These are phyloP conservation scores for Sarocladium kiliense DNA, from an alignment of 2,329 filamentous ascomycete species.

Conservation along the genomic window DNA sequence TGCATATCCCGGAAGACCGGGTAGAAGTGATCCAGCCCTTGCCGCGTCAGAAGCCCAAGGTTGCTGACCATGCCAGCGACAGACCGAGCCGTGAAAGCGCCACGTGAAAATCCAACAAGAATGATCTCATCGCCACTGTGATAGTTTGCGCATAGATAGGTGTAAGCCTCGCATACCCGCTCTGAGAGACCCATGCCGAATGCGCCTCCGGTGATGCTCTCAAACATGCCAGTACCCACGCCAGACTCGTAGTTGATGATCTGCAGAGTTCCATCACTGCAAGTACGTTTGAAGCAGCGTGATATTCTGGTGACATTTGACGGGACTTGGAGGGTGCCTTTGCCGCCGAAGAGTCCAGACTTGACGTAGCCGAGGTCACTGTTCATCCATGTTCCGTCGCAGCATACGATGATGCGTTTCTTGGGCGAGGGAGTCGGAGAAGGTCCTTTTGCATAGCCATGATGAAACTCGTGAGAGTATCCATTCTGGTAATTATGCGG, in stretches of 20 bases:
- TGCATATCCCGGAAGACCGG: constrained; percentile 53
- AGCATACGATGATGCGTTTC: constrained; percentile 47
- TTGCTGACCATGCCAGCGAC: constrained; percentile 10
- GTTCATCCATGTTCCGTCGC: constrained; percentile 51
- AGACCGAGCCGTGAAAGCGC: constrained; percentile 42
- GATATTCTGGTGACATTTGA: constrained; percentile 59
- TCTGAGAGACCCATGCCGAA: constrained; percentile 51
- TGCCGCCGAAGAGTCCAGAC: constrained; percentile 27
- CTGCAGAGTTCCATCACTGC: constrained; percentile 47
- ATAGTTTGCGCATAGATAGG: constrained; percentile 59
- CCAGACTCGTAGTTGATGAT: constrained; percentile 58
- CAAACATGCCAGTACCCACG: constrained; percentile 49
- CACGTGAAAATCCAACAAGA: constrained; percentile 52
- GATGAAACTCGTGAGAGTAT: constrained; percentile 2
- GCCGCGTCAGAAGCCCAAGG: constrained; percentile 19
- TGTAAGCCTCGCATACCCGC: constrained; percentile 38
- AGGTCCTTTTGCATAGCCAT: background rate
- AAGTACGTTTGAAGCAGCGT: constrained; percentile 47
- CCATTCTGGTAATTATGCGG: background rate
- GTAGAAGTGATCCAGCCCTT: constrained; percentile 49
- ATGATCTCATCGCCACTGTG: constrained; percentile 52
- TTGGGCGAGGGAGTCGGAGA: constrained; percentile 9
- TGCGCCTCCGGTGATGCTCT: constrained; percentile 47
- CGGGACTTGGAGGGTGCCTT: constrained; percentile 42
- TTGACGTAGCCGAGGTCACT: constrained; percentile 43